A percentile compares a stretch with the other conserved stretches of the same genome.
Conservation (phyloP, 2,329 filamentous ascomycete species). For the Colletotrichum endophyticum region DNA sequence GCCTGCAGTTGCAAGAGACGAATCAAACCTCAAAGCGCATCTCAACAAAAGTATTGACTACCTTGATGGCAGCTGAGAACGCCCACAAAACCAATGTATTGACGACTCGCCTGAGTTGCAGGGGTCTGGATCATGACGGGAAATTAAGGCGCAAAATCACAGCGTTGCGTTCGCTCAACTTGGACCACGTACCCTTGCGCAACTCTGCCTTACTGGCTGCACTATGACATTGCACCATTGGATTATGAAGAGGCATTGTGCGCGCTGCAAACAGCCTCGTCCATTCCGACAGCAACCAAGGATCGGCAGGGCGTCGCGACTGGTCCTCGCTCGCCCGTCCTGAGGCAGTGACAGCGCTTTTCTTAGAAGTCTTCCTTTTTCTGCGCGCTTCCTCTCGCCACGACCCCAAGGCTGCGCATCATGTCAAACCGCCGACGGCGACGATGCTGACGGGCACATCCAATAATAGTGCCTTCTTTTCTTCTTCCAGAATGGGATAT, state of each 20-base stretch:
- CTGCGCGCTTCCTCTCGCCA: neutral
- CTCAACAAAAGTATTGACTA: neutral
- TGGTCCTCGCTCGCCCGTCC: neutral
- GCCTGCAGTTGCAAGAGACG: neutral
- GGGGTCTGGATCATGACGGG: conserved; percentile 7
- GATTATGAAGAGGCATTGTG: neutral
- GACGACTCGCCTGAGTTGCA: neutral
- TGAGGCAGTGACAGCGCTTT: conserved; percentile 17
- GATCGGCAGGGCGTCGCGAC: conserved; percentile 4
- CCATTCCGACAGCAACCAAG: conserved; percentile 13
- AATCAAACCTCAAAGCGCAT: neutral
- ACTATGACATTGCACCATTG: neutral
- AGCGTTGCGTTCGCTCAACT: conserved; percentile 7
- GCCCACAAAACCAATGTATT: neutral
- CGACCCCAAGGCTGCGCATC: neutral
- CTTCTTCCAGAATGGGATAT: neutral
- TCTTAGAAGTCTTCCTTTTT: neutral
- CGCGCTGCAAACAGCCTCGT: neutral
- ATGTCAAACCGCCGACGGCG: neutral
- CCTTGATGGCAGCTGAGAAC: neutral
- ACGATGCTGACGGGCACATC: neutral
- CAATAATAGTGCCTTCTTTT: neutral
- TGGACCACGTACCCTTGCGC: conserved; percentile 4
- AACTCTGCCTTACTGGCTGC: neutral
- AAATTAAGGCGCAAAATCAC: conserved; percentile 23